phyloP scores from a whole-genome alignment of 805 yeast species.

The Cyberlindnera bimundalis region DNA sequence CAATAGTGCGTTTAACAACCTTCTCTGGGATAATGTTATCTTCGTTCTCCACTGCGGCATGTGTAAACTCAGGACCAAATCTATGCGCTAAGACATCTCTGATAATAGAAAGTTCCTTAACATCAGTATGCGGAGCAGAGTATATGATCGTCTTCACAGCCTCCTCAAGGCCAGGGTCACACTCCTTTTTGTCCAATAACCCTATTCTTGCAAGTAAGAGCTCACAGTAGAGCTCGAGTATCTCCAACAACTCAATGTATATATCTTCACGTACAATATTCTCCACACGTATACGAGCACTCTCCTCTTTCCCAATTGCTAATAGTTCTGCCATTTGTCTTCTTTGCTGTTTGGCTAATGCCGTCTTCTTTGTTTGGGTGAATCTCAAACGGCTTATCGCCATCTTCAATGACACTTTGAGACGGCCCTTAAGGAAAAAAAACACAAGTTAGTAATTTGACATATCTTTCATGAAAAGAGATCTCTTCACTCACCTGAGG shows the following conservation, averaged over 20 bases:
- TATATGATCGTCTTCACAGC: conserved; percentile 69
- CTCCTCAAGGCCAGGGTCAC: conserved; percentile 42
- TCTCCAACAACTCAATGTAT: conserved; percentile 73
- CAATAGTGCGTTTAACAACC: conserved; percentile 56
- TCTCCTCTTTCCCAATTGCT: conserved; percentile 67
- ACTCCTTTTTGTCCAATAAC: conserved; percentile 41
- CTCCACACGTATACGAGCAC: conserved; percentile 81
- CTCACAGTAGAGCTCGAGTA: conserved; percentile 79
- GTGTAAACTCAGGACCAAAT: conserved; percentile 63
- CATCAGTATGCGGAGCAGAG: conserved; percentile 69
- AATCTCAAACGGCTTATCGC: conserved; percentile 66
- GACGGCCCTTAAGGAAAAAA: no score
- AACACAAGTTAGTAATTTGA: no score
- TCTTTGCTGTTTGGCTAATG: conserved; percentile 71
- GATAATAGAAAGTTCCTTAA: conserved; percentile 62
- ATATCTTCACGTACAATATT: conserved; percentile 81
- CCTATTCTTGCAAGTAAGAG: conserved; percentile 70
- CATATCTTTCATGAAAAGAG: no score
- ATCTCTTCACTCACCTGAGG: conserved; percentile 26
- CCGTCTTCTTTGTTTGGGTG: conserved; percentile 66
- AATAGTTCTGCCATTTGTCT: conserved; percentile 68
- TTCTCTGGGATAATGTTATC: conserved; percentile 61
- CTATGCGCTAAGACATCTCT: conserved; percentile 59
- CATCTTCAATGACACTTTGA: conserved; percentile 46
- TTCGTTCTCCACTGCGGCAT: conserved; percentile 47